Evolutionary conservation across 768 basidiomycete genomes (phyloP), one percentile per base, ranked within the genome.

Genomic region (Xanthoconium stramineum): DNA sequence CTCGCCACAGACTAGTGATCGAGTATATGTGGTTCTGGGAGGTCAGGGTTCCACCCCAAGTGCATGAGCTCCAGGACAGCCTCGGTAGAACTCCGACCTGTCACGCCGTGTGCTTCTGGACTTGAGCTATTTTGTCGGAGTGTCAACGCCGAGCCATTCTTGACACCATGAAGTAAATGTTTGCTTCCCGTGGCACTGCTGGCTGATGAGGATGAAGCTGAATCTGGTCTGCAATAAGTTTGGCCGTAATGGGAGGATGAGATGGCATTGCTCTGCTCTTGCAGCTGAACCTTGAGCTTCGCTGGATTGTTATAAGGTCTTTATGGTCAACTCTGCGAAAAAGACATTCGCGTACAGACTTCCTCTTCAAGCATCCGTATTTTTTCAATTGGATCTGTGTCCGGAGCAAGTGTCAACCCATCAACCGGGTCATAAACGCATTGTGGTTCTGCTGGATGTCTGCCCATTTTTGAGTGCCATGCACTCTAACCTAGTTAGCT

Each of bases 371-470:
- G 75, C 40, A 85, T 79, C 56, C 80, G 81, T 55, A 93, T 90
- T 69, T 86, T 89, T 58, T 90, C 88, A 13, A 82, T 63, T n/a
- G 89, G 89, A 69, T 92, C 88, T 13, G 81, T 83, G 56, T 91
- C 88, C 47, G 89, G 81, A 20, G 88, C 85, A 38, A 93, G 80
- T 9, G 83, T 78, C 37, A 92, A 70, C 17, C 91, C 91, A 69
- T 93, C 91, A 15, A 92, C 85, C 3, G 90, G 91, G 71, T 94
- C 91, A 68, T 94, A 94, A 11, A 83, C 83, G 64, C 91, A 94
- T 64, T 88, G 86, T 9, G 91, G 91, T 69, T 91, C 89, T 11
- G 82, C 76, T n/a, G 91, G 91, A 71, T 94, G 91, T 24, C 89
- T 91, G 62, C 33, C 39, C 60, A 47, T 61, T 45, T 47, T 47